Conservation (phyloP, 1,139 yeast species). For the Geotrichum phurueaensis region DNA sequence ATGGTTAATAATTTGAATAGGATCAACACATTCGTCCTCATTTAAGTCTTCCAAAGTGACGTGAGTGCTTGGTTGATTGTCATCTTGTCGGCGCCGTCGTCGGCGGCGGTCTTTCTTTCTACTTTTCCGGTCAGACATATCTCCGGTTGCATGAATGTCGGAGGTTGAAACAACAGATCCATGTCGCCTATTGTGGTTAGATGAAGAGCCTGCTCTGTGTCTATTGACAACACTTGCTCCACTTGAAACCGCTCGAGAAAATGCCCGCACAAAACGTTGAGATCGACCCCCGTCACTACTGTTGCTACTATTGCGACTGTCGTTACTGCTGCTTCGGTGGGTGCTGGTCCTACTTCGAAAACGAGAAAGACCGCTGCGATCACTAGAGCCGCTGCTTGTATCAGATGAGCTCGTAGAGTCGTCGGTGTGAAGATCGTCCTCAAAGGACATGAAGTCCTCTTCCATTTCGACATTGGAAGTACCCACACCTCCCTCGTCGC, state of each 20-base stretch:
- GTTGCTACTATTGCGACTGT: neutral
- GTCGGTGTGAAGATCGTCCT: slow-evolving; percentile 9
- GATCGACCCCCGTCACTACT: slow-evolving; percentile 8
- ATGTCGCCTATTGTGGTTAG: neutral
- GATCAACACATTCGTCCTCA: neutral
- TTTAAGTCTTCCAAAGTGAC: neutral
- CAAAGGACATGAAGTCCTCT: slow-evolving; percentile 6
- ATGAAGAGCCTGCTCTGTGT: neutral
- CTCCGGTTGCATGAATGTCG: neutral
- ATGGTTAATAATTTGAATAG: neutral
- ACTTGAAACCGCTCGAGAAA: slow-evolving; percentile 11
- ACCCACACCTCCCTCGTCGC: slow-evolving; percentile 13
- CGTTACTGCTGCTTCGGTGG: neutral
- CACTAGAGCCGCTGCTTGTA: slow-evolving; percentile 1
- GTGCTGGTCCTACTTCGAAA: slow-evolving; percentile 2
- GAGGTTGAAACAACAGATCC: neutral
- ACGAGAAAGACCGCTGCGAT: slow-evolving; percentile 3
- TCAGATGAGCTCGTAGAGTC: neutral
- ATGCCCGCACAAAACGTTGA: slow-evolving; percentile 10
- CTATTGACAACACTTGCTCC: slow-evolving; percentile 7
- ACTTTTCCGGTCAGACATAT: neutral
- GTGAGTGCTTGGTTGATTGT: neutral
- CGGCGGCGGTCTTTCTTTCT: neutral
- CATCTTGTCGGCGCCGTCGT: neutral
- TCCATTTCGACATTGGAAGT: slow-evolving; percentile 9